These are phyloP conservation scores for Eucalyptus microcorys DNA, from an alignment of 345 rosid species.

Conservation along the genomic window DNA sequence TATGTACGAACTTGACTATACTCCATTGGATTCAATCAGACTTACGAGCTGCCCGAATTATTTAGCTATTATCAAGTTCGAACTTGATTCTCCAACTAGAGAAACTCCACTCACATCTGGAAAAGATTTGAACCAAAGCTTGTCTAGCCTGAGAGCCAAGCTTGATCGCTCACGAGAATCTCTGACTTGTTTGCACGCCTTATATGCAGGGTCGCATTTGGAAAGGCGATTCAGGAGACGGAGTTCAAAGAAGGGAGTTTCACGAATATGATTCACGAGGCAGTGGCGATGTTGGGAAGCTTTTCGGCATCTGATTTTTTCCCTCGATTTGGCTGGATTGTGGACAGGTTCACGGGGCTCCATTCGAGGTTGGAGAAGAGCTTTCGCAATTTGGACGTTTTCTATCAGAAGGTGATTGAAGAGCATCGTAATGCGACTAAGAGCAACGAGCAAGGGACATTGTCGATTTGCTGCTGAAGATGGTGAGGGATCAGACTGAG, in stretches of 20 bases:
- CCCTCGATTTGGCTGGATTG: constrained; percentile 4
- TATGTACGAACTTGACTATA: background rate
- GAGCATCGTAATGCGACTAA: background rate
- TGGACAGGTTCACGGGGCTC: constrained; percentile 4
- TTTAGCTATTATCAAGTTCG: background rate
- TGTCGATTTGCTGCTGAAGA: constrained; percentile 4
- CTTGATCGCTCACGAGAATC: background rate
- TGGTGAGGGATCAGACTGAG: background rate
- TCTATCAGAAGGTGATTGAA: background rate
- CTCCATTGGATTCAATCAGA: background rate
- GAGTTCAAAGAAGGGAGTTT: background rate
- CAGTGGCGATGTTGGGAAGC: background rate
- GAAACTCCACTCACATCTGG: background rate
- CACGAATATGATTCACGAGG: background rate
- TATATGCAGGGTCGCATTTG: constrained; percentile 5
- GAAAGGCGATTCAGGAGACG: constrained; percentile 8
- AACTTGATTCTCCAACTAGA: background rate
- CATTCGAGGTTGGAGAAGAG: background rate
- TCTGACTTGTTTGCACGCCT: background rate
- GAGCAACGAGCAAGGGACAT: background rate
- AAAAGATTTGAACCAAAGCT: background rate
- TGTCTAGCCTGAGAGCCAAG: background rate
- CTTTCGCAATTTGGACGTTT: background rate
- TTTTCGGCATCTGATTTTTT: constrained; percentile 2
- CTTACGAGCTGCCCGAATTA: background rate